These are phyloP conservation scores for Tuber calosporum DNA, from an alignment of 495 filamentous ascomycete species.

Conservation along the genomic window DNA sequence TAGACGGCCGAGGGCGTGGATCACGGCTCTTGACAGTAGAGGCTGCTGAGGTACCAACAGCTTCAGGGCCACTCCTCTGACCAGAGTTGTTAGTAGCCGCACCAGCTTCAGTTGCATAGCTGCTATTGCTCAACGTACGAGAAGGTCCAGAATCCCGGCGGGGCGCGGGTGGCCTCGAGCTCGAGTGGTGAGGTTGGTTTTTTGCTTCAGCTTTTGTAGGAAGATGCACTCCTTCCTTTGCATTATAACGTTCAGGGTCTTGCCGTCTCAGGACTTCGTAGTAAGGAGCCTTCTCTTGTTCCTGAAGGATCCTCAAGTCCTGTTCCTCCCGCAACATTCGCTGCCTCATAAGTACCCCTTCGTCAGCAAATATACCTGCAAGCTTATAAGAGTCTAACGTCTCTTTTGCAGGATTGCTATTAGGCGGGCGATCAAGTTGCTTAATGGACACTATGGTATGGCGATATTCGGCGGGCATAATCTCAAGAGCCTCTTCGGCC, in stretches of 20 bases:
- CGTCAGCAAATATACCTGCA: slow-evolving; percentile 28
- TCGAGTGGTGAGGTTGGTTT: slow-evolving; percentile 6
- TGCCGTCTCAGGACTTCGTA: slow-evolving; percentile 27
- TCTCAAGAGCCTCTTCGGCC: slow-evolving; percentile 23
- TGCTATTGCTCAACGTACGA: background rate
- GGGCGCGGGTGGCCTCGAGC: slow-evolving; percentile 5
- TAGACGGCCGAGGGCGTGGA: background rate
- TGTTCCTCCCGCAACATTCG: slow-evolving; percentile 30
- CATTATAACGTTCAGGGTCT: slow-evolving; percentile 31
- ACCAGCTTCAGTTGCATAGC: background rate
- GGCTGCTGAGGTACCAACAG: background rate
- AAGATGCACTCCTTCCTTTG: slow-evolving; percentile 22
- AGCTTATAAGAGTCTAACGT: slow-evolving; percentile 24
- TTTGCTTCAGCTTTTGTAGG: slow-evolving; percentile 9
- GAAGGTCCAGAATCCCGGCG: slow-evolving; percentile 12
- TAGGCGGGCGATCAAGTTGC: slow-evolving; percentile 20
- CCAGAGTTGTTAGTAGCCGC: background rate
- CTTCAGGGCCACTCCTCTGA: background rate
- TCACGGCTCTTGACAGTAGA: background rate
- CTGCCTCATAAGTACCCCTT: slow-evolving; percentile 28
- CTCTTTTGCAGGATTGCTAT: slow-evolving; percentile 15
- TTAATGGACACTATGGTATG: slow-evolving; percentile 25
- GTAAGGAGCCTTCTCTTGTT: slow-evolving; percentile 31
- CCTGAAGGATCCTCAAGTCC: slow-evolving; percentile 30
- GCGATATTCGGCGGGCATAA: slow-evolving; percentile 24